These are phyloP conservation scores for Cicer pinnatifidum DNA, from an alignment of 306 rosid species.

Conservation along the genomic window DNA sequence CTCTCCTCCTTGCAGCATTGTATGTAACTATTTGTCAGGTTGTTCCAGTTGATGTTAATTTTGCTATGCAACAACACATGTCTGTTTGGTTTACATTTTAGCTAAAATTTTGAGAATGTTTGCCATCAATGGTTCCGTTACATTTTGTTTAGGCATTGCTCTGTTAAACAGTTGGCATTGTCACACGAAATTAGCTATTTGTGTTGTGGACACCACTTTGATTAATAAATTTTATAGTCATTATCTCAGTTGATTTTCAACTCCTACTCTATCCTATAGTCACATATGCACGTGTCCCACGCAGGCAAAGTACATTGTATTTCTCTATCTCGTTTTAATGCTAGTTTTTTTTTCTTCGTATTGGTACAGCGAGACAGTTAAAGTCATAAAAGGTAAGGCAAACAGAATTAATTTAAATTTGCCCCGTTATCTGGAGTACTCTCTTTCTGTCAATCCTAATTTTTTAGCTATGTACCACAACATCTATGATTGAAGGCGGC, in stretches of 20 bases:
- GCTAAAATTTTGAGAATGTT: conserved; percentile 64
- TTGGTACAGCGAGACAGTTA: not conserved
- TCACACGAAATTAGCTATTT: conserved; percentile 56
- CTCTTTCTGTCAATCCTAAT: too few relatives aligned
- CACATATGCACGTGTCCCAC: conserved; percentile 6
- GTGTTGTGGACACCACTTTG: conserved; percentile 49
- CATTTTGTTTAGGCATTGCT: conserved; percentile 50
- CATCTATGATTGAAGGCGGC: too few relatives aligned
- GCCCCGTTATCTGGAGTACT: too few relatives aligned
- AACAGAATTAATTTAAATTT: too few relatives aligned
- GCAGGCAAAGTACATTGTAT: not conserved
- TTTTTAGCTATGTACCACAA: too few relatives aligned
- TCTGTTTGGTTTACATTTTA: conserved; percentile 51
- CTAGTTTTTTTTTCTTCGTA: not conserved
- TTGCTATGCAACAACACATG: conserved; percentile 55
- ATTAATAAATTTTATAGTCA: conserved; percentile 1
- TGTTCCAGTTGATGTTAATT: conserved; percentile 55
- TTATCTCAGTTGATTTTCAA: not conserved
- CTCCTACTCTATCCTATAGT: not conserved
- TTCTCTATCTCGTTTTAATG: not conserved
- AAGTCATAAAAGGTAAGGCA: too few relatives aligned
- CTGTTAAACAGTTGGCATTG: conserved; percentile 54
- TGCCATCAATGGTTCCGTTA: conserved; percentile 45
- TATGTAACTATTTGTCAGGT: conserved; percentile 68
- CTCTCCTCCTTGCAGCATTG: conserved; percentile 61